Conservation (phyloP, 2,329 filamentous ascomycete genomes). For the Chaetomiaceae sp. region DNA sequence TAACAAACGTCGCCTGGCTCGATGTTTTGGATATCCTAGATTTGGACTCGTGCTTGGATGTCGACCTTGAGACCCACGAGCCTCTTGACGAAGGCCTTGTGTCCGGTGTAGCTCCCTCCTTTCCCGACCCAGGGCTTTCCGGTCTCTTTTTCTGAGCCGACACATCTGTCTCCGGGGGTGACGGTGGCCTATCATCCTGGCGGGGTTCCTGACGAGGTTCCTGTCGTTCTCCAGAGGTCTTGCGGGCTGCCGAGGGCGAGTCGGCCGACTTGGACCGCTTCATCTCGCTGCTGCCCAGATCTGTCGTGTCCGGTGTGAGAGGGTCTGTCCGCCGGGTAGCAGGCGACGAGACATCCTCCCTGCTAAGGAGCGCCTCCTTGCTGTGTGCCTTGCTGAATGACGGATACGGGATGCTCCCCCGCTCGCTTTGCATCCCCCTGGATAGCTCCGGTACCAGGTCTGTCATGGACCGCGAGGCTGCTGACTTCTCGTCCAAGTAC, state of each 20-base stretch:
- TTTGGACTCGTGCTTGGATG: conserved; percentile 45
- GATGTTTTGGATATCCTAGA: conserved; percentile 52
- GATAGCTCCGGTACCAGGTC: conserved; percentile 47
- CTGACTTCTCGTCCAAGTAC: too few relatives aligned
- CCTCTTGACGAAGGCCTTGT: conserved; percentile 35
- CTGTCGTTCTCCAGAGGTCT: conserved; percentile 38
- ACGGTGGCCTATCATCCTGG: conserved; percentile 52
- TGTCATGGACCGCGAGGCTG: conserved; percentile 37
- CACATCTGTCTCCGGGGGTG: conserved; percentile 59
- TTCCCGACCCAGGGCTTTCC: conserved; percentile 28
- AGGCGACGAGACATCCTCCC: conserved; percentile 43
- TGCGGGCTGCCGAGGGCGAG: conserved; percentile 30
- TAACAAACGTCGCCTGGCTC: conserved; percentile 53
- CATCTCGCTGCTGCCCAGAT: conserved; percentile 51
- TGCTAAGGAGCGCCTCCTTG: conserved; percentile 72
- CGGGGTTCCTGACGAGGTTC: conserved; percentile 35
- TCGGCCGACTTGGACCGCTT: conserved; percentile 46
- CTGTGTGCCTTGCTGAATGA: conserved; percentile 86
- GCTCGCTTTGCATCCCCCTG: conserved; percentile 38
- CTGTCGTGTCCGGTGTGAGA: conserved; percentile 67
- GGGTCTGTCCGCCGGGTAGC: conserved; percentile 44
- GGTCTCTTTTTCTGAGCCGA: conserved; percentile 42
- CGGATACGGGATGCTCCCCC: conserved; percentile 65
- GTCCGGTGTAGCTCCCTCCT: conserved; percentile 31
- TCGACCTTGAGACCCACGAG: conserved; percentile 32